Evolutionary conservation across 495 filamentous ascomycete genomes (phyloP).

Genomic region (Hypoxylon perforatum): DNA sequence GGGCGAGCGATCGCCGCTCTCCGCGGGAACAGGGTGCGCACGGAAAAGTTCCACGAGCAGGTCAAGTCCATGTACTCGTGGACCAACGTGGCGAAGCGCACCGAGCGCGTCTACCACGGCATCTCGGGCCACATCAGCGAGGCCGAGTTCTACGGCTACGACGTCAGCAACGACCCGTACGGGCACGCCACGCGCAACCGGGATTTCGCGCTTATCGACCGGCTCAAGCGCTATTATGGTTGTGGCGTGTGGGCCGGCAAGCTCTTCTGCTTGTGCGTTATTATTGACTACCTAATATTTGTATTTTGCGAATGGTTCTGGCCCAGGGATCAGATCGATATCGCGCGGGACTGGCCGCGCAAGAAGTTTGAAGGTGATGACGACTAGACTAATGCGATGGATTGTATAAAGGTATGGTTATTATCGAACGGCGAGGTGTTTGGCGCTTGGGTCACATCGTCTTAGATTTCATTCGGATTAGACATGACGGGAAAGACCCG

Average conservation of each 20-base stretch:
- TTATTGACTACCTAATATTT: slow-evolving; percentile 92
- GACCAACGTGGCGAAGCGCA: slow-evolving; percentile 92
- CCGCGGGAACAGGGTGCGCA: slow-evolving; percentile 84
- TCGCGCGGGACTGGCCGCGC: slow-evolving; percentile 89
- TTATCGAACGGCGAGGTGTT: neutral
- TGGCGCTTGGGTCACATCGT: neutral
- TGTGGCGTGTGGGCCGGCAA: slow-evolving; percentile 99
- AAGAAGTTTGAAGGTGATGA: slow-evolving; percentile 59
- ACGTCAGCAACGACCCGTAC: slow-evolving; percentile 71
- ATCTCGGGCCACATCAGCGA: slow-evolving; percentile 85
- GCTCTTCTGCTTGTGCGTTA: slow-evolving; percentile 91
- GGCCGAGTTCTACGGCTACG: slow-evolving; percentile 86
- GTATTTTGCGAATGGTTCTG: slow-evolving; percentile 87
- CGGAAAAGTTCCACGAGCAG: slow-evolving; percentile 94
- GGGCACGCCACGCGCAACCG: slow-evolving; percentile 80
- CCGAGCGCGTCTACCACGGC: slow-evolving; percentile 93
- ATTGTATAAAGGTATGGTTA: neutral
- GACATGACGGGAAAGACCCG: too few relatives aligned
- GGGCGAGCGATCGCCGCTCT: slow-evolving; percentile 82
- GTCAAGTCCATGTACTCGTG: slow-evolving; percentile 98
- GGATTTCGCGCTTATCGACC: slow-evolving; percentile 91
- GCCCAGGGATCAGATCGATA: slow-evolving; percentile 85
- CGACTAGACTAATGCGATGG: slow-evolving; percentile 25
- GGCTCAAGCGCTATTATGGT: slow-evolving; percentile 96
- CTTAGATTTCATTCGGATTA: too few relatives aligned